Base-by-base conservation (phyloP, 768 basidiomycete species). In the Trametes maxima region DNA sequence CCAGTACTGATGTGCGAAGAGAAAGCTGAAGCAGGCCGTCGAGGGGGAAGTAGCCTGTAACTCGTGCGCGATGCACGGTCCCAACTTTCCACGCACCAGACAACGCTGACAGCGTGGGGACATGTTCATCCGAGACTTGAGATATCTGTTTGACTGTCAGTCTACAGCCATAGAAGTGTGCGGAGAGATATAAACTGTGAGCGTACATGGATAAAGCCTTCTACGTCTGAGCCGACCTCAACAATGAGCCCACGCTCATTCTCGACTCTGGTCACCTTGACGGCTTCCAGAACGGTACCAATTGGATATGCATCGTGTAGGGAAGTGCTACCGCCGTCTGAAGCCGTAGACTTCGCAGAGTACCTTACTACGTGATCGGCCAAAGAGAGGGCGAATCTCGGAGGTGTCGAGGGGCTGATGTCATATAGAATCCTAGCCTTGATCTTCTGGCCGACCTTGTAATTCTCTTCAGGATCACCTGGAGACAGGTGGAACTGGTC, bases 21-120 rank as follows among this genome's bases (percentile, higher is more conserved):
- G 92, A 91, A n/a, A 98, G 79, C 66, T 95, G 92, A 24, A 98
- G 75, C 51, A 95, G 77, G 4, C 95, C 94, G 68, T 99, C 97
- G 48, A 98, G 82, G 0, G 82, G 78, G 65, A 92, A 89, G 72
- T 89, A 87, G 1, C 95, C 95, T 12, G 89, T 88, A 3, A 98
- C 92, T 48, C 97, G 88, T 2, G 92, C 95, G 52, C 83, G 80
- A 70, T 98, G 96, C 1, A 86, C 73, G 7, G 93, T 87, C 14
- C 87, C 90, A 54, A 84, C 69, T 73, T 86, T 91, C 90, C 90
- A 98, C 21, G 88, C 82, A 17, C 92, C 90, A 21, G 87, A 85
- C n/a, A 80, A 74, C 6, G 75, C 60, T 5, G 90, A 84, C 22
- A 97, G 77, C n/a, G 87, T 81, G 16, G 89, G 83, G n/a, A 94